These are phyloP conservation scores for Blechomonas ayalai DNA, from an alignment of 208 protist species.

Conservation along the genomic window DNA sequence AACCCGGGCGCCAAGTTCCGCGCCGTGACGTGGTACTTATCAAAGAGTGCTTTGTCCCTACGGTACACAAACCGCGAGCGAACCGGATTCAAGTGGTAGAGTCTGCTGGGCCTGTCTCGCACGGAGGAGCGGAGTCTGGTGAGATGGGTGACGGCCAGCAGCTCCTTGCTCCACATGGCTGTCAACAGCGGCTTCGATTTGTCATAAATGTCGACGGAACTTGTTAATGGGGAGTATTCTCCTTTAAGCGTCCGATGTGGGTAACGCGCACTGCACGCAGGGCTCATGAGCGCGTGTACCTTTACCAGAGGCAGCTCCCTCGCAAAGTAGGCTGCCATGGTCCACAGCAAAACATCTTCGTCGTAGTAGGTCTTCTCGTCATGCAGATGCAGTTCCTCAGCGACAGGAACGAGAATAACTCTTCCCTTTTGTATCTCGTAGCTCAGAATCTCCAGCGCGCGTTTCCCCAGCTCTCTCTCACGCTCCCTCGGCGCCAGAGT, in stretches of 20 bases:
- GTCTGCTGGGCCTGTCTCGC: constrained; percentile 36
- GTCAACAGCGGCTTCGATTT: constrained; percentile 41
- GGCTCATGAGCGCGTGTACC: constrained; percentile 65
- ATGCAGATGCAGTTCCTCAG: constrained; percentile 73
- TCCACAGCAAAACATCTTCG: constrained; percentile 87
- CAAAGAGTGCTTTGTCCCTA: constrained; percentile 80
- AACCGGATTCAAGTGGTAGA: constrained; percentile 59
- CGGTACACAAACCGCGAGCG: constrained; percentile 77
- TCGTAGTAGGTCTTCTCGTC: constrained; percentile 80
- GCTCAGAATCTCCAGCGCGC: constrained; percentile 56
- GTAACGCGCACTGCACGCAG: constrained; percentile 24
- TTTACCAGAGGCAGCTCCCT: constrained; percentile 74
- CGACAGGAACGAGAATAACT: constrained; percentile 45
- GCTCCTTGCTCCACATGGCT: constrained; percentile 55
- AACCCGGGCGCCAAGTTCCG: constrained; percentile 78
- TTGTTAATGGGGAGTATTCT: constrained; percentile 32
- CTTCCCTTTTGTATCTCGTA: constrained; percentile 70
- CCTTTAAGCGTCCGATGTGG: constrained; percentile 69
- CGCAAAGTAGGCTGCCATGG: constrained; percentile 64
- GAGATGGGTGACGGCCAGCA: constrained; percentile 57
- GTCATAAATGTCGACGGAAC: constrained; percentile 45
- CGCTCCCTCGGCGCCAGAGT: constrained; percentile 19
- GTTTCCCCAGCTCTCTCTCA: constrained; percentile 17
- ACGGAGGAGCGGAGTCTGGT: constrained; percentile 30
- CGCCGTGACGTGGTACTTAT: constrained; percentile 79